Conservation (phyloP, 768 basidiomycete species). For the Crassisporium funariophilum region DNA sequence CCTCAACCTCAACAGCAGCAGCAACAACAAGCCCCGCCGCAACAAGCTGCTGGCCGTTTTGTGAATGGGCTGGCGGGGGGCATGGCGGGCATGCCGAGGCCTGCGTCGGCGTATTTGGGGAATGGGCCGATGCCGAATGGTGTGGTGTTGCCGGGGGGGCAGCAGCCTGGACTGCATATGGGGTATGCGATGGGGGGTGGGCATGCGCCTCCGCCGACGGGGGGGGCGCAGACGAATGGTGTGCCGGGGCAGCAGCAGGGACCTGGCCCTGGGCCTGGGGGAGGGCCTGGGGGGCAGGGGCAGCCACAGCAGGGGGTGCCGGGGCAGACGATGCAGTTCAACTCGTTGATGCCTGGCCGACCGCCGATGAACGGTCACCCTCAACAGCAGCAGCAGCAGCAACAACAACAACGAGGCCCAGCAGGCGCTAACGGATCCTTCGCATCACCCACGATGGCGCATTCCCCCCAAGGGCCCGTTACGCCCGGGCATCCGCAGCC, state of each 20-base stretch:
- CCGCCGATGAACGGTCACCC: constrained; percentile 22
- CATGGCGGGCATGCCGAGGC: constrained; percentile 15
- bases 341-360: constrained; percentile 13
- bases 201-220: constrained; percentile 1
- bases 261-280: constrained; percentile 30
- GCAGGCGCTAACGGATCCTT: constrained; percentile 53
- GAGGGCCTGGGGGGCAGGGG: constrained; percentile 23
- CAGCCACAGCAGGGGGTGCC: constrained; percentile 16
- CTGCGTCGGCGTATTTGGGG: constrained; percentile 14
- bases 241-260: constrained; percentile 35
- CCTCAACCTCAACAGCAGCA: constrained; percentile 14
- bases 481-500: constrained; percentile 14
- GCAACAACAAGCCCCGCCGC: constrained; percentile 10
- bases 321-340: constrained; percentile 19
- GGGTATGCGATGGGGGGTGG: constrained; percentile 31
- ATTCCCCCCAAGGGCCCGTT: constrained; percentile 51
- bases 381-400: constrained; percentile 19
- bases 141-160: constrained; percentile 17
- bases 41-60: constrained; percentile 18
- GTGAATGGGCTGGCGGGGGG: constrained; percentile 15
- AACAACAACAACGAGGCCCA: constrained; percentile 41
- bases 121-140: constrained; percentile 23
- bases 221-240: constrained; percentile 44
- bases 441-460: constrained; percentile 61
- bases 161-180: constrained; percentile 25